Conservation (phyloP, 2,329 filamentous ascomycete genomes). For the Paracorniculantispora psalliotae region DNA sequence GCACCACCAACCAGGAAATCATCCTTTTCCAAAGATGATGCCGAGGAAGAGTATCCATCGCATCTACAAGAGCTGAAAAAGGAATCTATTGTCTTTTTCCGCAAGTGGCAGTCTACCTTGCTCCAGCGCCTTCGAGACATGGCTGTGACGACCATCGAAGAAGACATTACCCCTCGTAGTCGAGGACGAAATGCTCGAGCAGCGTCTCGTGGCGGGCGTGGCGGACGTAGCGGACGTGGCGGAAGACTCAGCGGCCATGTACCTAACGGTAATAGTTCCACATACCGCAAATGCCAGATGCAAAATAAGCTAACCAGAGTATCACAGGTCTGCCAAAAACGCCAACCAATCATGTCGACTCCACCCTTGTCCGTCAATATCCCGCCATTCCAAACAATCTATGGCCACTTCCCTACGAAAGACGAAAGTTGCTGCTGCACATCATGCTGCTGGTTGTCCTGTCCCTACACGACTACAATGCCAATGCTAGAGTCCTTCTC, state of each 20-base stretch:
- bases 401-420: conserved; percentile 53
- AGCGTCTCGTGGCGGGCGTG: conserved; percentile 13
- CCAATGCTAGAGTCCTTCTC: conserved; percentile 68
- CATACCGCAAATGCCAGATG: neutral
- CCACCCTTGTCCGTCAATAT: conserved; percentile 45
- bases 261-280: conserved; percentile 28
- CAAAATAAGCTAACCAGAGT: conserved; percentile 15
- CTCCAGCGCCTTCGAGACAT: conserved; percentile 67
- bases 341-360: conserved; percentile 40
- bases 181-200: conserved; percentile 29
- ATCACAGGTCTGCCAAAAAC: conserved; percentile 34
- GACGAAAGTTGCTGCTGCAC: conserved; percentile 64
- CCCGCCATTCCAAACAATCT: conserved; percentile 58
- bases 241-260: conserved; percentile 16
- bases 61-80: conserved; percentile 62
- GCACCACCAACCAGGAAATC: conserved; percentile 29
- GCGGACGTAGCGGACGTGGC: conserved; percentile 11
- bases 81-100: conserved; percentile 65
- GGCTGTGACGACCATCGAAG: conserved; percentile 31
- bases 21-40: conserved; percentile 14
- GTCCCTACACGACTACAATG: conserved; percentile 71
- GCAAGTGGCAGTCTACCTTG: conserved; percentile 73
- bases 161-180: neutral
- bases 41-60: conserved; percentile 21
- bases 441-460: conserved; percentile 67